Base-by-base conservation (phyloP, 805 yeast genomes). In the Metschnikowia lachancei region DNA sequence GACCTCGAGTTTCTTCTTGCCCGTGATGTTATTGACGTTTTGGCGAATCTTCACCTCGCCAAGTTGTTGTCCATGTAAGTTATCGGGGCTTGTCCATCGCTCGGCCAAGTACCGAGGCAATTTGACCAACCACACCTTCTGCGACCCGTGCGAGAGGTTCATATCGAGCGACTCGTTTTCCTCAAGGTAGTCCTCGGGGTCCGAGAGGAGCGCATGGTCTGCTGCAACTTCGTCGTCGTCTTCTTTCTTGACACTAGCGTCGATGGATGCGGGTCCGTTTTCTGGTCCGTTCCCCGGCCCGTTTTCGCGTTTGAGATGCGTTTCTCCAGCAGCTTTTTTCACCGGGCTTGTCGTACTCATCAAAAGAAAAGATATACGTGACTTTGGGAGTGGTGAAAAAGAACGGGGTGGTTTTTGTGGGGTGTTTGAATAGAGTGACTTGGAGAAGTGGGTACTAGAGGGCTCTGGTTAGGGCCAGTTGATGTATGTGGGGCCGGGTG, bases 91-190 rank as follows among this genome's bases (percentile, higher is more conserved):
- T 44, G 82, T 76, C 96, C 97, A 89, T 53, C 79, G 75, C 34
- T 84, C 87, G 26, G 95, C 85, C 50, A 94, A 70, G 59, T 89
- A 89, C 60, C 87, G 82, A 1, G 99, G 98, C 59, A 94, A 70
- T 56, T 94, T 80, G 19, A 94, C 96, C 18, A 94, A 72, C 99
- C 98, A 94, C 35, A 94, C 83, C 55, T 89, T 89, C 58, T 85
- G 83, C 39, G 68, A 74, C 13, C 83, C 80, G 26, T 73, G 70
- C 1, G 73, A 51, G 42, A 90, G 66, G 60, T 90, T 87, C 65
- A 94, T 72, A 63, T 94, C 95, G 26, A 91, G 74, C 12, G 87
- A 76, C 66, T 85, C 96, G 57, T 85, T 73, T 50, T 66, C 80
- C 59, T 62, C 78, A 55, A 61, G 69, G 53, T 72, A 72, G 45